Conservation (phyloP, 1,139 yeast species). For the Arxiozyma telluris region DNA sequence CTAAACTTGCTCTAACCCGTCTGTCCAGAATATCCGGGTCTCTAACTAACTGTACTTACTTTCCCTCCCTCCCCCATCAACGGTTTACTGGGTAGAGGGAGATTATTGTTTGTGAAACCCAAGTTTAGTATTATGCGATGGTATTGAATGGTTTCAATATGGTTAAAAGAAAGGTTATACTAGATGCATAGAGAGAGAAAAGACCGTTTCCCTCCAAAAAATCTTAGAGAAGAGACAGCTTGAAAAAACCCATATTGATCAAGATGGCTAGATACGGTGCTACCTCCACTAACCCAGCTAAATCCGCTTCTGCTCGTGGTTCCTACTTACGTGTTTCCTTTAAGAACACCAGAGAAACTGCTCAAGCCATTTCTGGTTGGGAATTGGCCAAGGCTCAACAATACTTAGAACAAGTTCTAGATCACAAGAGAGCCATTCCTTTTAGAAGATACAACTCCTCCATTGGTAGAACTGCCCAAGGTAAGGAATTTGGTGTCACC, state of each 20-base stretch:
- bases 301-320: constrained; percentile 99
- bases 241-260: constrained; percentile 17
- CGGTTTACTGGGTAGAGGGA: neutral
- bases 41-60: neutral
- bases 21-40: neutral
- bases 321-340: constrained; percentile 98
- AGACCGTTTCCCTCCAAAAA: no score
- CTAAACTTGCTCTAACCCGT: neutral
- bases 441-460: constrained; percentile 97
- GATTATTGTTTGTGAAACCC: neutral
- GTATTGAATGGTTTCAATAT: neutral
- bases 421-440: constrained; percentile 99
- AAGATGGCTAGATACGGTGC: constrained; percentile 95
- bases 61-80: neutral
- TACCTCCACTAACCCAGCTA: constrained; percentile 98
- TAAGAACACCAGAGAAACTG: constrained; percentile 99
- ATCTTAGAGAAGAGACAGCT: neutral
- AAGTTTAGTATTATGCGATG: neutral
- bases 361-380: constrained; percentile 98
- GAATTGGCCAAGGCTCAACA: constrained; percentile 90
- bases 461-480: constrained; percentile 99
- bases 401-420: constrained; percentile 93
- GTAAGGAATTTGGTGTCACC: constrained; percentile 99
- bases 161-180: constrained; percentile 1
- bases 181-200: neutral